phyloP scores from a whole-genome alignment of 306 rosid genomes.

The Corylus avellana region DNA sequence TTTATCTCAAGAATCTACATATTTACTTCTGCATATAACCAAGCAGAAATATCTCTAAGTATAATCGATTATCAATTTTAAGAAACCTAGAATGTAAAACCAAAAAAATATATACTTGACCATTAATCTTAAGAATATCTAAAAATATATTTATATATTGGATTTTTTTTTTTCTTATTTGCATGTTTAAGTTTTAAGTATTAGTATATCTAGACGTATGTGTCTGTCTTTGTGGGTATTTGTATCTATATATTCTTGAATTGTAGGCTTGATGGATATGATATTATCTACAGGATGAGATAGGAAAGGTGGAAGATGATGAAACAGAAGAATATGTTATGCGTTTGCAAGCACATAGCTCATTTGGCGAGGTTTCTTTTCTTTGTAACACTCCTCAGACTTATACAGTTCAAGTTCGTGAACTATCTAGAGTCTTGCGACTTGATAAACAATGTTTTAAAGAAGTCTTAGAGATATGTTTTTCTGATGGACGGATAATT shows the following conservation, averaged over 20 bases:
- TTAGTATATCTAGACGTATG: background rate
- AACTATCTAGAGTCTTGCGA: slow-evolving; percentile 57
- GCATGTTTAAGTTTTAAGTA: background rate
- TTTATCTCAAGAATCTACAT: background rate
- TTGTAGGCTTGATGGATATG: slow-evolving; percentile 9
- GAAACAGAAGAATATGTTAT: slow-evolving; percentile 30
- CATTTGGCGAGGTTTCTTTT: slow-evolving; percentile 63
- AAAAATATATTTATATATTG: background rate
- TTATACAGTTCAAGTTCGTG: slow-evolving; percentile 41
- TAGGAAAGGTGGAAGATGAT: slow-evolving; percentile 37
- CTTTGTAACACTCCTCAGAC: slow-evolving; percentile 60
- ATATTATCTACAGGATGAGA: slow-evolving; percentile 40
- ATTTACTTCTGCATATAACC: background rate
- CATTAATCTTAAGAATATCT: background rate
- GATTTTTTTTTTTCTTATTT: background rate
- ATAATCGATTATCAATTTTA: too few relatives aligned
- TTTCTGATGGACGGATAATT: slow-evolving; percentile 54
- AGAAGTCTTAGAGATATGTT: slow-evolving; percentile 50
- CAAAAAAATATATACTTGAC: background rate
- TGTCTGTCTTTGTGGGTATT: background rate
- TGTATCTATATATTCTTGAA: background rate
- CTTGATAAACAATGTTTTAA: slow-evolving; percentile 59
- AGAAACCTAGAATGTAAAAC: background rate
- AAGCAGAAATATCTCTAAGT: too few relatives aligned
- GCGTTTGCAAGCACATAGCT: slow-evolving; percentile 35